Evolutionary conservation across 2,329 filamentous ascomycete species (phyloP).

Genomic region (Dothiorella sarmentorum): DNA sequence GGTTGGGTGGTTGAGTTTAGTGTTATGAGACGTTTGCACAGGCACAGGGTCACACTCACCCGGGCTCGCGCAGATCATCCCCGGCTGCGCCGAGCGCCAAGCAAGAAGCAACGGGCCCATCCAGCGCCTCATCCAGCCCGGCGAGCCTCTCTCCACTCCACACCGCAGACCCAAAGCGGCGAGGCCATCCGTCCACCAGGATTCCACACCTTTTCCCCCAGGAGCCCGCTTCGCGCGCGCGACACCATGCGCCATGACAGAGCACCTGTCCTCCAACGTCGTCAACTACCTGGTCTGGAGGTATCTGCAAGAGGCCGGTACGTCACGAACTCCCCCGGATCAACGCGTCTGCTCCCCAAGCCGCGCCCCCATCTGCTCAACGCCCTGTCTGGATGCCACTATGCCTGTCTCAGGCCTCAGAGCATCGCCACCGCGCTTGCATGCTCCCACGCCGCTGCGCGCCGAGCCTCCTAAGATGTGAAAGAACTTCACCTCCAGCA

Average conservation of each 20-base stretch:
- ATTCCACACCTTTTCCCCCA: slow-evolving; percentile 1
- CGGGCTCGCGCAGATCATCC: slow-evolving; percentile 13
- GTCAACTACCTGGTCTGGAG: slow-evolving; percentile 69
- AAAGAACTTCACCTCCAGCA: background rate
- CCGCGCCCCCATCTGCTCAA: background rate
- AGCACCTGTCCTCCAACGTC: slow-evolving; percentile 56
- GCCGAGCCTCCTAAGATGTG: background rate
- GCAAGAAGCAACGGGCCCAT: slow-evolving; percentile 16
- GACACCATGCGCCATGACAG: slow-evolving; percentile 41
- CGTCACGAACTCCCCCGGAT: slow-evolving; percentile 8
- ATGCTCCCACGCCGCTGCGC: background rate
- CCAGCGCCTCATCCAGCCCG: slow-evolving; percentile 13
- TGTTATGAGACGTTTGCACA: slow-evolving; percentile 1
- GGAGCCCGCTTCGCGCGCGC: slow-evolving; percentile 12
- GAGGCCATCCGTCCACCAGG: background rate
- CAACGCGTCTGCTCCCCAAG: background rate
- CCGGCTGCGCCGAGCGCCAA: slow-evolving; percentile 12
- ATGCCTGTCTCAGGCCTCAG: background rate
- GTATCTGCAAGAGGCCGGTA: slow-evolving; percentile 46
- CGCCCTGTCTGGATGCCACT: background rate
- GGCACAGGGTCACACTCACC: background rate
- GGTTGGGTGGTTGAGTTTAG: background rate
- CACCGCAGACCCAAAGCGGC: background rate
- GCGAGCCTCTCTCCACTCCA: slow-evolving; percentile 16
- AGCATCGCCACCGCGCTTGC: background rate